Evolutionary conservation across 352 stramenopile species (phyloP).

Genomic region (Plasmopara viticola): DNA sequence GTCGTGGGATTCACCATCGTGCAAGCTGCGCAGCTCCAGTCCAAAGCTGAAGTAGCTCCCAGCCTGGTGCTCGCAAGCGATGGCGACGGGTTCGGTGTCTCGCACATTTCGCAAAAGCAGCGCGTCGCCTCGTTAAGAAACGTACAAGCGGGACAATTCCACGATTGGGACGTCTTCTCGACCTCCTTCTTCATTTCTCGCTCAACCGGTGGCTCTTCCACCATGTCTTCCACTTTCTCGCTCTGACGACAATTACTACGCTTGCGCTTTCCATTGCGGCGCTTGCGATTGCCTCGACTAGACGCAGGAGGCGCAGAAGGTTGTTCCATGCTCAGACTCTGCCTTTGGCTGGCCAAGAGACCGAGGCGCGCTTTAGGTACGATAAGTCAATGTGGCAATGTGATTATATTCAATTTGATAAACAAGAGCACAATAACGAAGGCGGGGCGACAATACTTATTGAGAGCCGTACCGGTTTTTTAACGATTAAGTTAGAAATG

Average conservation of each 20-base stretch:
- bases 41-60: conserved; percentile 6
- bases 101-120: conserved; percentile 73
- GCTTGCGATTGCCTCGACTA: conserved; percentile 16
- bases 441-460: background rate
- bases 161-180: conserved; percentile 25
- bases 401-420: background rate
- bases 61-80: conserved; percentile 5
- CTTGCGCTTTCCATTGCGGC: conserved; percentile 34
- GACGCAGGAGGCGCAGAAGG: conserved; percentile 3
- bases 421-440: background rate
- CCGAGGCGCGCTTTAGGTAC: conserved; percentile 12
- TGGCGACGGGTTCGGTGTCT: conserved; percentile 45
- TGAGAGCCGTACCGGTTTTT: background rate
- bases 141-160: conserved; percentile 63
- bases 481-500: background rate
- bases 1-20: conserved; percentile 59
- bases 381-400: conserved; percentile 7
- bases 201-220: conserved; percentile 3
- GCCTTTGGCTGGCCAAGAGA: conserved; percentile 20
- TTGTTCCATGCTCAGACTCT: conserved; percentile 17
- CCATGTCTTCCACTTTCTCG: conserved; percentile 16
- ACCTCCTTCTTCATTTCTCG: conserved; percentile 9
- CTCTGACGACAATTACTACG: conserved; percentile 15
- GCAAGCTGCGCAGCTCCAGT: conserved; percentile 65
- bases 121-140: conserved; percentile 60